Evolutionary conservation across 768 basidiomycete species (phyloP), one percentile per base, ranked within the genome.

Genomic region (Tricholoma sp.): DNA sequence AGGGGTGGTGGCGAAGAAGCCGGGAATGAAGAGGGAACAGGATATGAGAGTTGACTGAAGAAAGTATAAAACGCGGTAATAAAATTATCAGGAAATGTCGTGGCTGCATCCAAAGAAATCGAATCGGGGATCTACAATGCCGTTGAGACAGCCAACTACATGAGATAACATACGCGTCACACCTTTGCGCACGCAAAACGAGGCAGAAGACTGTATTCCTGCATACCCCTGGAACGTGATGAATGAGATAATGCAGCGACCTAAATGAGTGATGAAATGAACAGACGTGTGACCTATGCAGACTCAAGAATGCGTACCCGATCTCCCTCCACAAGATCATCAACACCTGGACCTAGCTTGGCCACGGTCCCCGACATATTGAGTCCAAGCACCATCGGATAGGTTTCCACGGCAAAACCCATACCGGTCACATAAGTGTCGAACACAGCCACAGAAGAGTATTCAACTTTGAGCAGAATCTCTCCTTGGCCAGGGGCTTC

Each of bases 51-150:
- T 31, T 71, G 66, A 53, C 68, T 69, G 58, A 75, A 74, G 27
- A 78, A 58, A 1, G 74, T 71, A 59, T 67, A 71, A 57, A 72
- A 77, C 3, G 74, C 69, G 3, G 72, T 74, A 45, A 77, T 62
- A 50, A 76, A 74, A 57, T 76, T 75, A 59, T 78, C 76, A 1
- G 78, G 75, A 50, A 77, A 67, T 1, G 74, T 74, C 1, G 66
- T 73, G 0, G 76, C 77, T 18, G 63, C 69, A 10, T 71, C 74
- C 5, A 80, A 66, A 0, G 74, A 51, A 31, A 78, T 52, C 18
- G 52, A 67, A 49, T 72, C 71, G 7, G 80, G 79, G 29, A 82
- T 68, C 77, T 82, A 47, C 37, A 24, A 18, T 6, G 32, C 34
- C 18, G 19, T n/a, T 3, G 18, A n/a, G 12, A 52, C 21, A 47